Conservation (phyloP, 768 basidiomycete genomes). For the Amylocystis lapponica region DNA sequence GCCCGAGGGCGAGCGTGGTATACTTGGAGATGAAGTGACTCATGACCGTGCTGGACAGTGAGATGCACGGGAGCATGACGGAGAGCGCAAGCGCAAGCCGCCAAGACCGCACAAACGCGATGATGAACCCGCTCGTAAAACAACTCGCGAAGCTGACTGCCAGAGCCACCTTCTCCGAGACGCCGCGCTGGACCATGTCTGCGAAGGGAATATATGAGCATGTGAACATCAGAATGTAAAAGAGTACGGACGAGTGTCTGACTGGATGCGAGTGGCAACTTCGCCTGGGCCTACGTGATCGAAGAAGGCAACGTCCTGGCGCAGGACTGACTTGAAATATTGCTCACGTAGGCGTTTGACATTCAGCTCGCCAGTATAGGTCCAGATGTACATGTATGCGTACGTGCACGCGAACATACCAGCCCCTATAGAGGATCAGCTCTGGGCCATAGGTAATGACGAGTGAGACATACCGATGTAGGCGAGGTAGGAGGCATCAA, state of each 20-base stretch:
- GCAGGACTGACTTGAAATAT: conserved; percentile 74
- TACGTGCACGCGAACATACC: conserved; percentile 75
- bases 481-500: conserved; percentile 59
- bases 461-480: conserved; percentile 49
- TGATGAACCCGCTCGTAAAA: conserved; percentile 75
- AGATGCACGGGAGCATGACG: conserved; percentile 81
- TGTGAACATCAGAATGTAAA: neutral
- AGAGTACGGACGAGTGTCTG: conserved; percentile 63
- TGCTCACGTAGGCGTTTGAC: conserved; percentile 79
- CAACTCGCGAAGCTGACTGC: conserved; percentile 58
- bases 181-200: conserved; percentile 90
- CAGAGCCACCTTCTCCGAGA: conserved; percentile 82
- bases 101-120: conserved; percentile 69
- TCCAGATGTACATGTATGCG: conserved; percentile 63
- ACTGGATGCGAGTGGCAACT: conserved; percentile 88
- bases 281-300: conserved; percentile 91
- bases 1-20: conserved; percentile 59
- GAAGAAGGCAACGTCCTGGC: conserved; percentile 87
- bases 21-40: conserved; percentile 58
- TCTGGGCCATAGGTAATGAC: neutral
- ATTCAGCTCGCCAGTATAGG: conserved; percentile 76
- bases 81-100: conserved; percentile 79
- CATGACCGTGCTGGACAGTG: conserved; percentile 65
- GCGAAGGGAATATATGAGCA: neutral
- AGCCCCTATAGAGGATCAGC: conserved; percentile 39